phyloP scores from a whole-genome alignment of 192 early-diverging fungal genomes.

The Entomortierella beljakovae region DNA sequence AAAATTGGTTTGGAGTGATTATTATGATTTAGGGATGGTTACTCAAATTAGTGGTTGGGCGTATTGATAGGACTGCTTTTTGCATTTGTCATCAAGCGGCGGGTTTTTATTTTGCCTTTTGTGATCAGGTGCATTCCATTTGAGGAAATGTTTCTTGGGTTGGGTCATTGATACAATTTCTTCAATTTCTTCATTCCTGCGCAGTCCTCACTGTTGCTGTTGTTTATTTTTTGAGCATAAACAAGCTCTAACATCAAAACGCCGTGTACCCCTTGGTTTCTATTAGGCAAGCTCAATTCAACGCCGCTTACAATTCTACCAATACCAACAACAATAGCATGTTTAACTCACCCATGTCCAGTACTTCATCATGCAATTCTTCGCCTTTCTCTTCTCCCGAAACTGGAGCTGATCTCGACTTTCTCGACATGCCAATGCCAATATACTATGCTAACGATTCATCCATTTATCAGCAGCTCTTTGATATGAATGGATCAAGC shows the following conservation, averaged over 20 bases:
- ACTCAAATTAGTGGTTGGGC: too few relatives aligned
- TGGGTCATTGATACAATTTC: background rate
- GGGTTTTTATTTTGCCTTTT: slow-evolving; percentile 13
- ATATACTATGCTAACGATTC: slow-evolving; percentile 44
- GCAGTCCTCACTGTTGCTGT: slow-evolving; percentile 10
- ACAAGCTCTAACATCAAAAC: background rate
- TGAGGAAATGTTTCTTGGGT: background rate
- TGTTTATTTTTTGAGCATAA: background rate
- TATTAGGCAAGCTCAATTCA: slow-evolving; percentile 30
- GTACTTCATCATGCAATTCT: slow-evolving; percentile 40
- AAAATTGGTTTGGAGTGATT: too few relatives aligned
- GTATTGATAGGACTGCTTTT: slow-evolving; percentile 5
- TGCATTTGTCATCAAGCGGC: slow-evolving; percentile 13
- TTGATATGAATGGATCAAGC: slow-evolving; percentile 23
- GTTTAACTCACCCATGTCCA: slow-evolving; percentile 47
- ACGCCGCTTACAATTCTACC: slow-evolving; percentile 3
- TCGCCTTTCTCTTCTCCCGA: slow-evolving; percentile 48
- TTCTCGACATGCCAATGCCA: slow-evolving; percentile 47
- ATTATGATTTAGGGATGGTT: too few relatives aligned
- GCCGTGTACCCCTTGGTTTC: slow-evolving; percentile 1
- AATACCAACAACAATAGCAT: slow-evolving; percentile 16
- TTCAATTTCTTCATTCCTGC: background rate
- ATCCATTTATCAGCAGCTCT: slow-evolving; percentile 36
- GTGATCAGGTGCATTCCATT: background rate
- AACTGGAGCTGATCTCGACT: slow-evolving; percentile 34